Conservation (phyloP, 345 rosid genomes). For the Viola odorata region DNA sequence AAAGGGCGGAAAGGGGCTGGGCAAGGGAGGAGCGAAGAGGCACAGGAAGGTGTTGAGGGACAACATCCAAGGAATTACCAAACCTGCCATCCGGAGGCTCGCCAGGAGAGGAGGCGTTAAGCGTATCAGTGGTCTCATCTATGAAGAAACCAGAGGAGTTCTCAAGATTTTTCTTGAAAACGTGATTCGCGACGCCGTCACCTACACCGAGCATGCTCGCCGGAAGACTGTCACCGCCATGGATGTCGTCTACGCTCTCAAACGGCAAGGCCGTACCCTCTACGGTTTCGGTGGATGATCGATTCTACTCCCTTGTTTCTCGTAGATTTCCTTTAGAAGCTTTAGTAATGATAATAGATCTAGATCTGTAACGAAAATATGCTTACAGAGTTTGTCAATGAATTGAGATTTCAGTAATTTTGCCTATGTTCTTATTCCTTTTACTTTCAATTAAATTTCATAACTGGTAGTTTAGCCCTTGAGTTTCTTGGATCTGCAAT, state of each 20-base stretch:
- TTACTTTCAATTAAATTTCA: not conserved
- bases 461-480: not conserved
- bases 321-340: not conserved
- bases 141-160: slow-evolving; percentile 5
- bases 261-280: slow-evolving; percentile 7
- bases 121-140: slow-evolving; percentile 2
- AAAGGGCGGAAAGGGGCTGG: slow-evolving; percentile 6
- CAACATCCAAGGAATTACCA: slow-evolving; percentile 6
- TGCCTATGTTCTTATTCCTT: not conserved
- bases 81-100: slow-evolving; percentile 5
- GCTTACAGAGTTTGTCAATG: not conserved
- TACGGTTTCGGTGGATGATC: slow-evolving; percentile 6
- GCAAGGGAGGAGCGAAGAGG: slow-evolving; percentile 11
- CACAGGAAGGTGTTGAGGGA: slow-evolving; percentile 5
- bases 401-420: no score
- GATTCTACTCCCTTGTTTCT: not conserved
- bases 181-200: slow-evolving; percentile 6
- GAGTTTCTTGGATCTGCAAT: not conserved
- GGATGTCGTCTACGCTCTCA: slow-evolving; percentile 6
- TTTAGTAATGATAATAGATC: not conserved
- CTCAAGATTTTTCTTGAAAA: slow-evolving; percentile 8
- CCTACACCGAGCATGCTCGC: not conserved
- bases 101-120: slow-evolving; percentile 7
- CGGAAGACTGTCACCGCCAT: slow-evolving; percentile 2
- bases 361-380: not conserved